phyloP scores from a whole-genome alignment of 345 rosid genomes.

The Durio zibethinus region DNA sequence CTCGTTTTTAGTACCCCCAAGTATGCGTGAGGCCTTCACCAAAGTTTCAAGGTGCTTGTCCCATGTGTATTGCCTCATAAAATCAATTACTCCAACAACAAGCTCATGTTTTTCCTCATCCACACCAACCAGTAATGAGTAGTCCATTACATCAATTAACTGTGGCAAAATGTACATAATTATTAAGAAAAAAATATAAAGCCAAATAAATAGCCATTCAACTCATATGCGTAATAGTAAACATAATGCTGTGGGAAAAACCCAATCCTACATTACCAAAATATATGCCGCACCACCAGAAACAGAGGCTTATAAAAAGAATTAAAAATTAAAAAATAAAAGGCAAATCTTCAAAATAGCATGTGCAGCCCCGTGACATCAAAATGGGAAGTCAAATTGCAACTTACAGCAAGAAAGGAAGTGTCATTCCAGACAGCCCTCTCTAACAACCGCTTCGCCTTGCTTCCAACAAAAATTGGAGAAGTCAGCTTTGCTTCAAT shows the following conservation, averaged over 20 bases:
- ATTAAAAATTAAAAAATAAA: not conserved
- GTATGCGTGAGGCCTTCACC: conserved; percentile 81
- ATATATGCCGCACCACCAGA: not conserved
- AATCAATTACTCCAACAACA: conserved; percentile 87
- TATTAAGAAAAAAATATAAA: conserved; percentile 1
- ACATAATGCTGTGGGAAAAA: not conserved
- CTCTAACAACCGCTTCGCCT: conserved; percentile 82
- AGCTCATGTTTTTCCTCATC: conserved; percentile 80
- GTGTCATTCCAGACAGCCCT: conserved; percentile 99
- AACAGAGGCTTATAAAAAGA: too few species aligned
- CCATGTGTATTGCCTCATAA: conserved; percentile 97
- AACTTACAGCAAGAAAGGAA: conserved; percentile 89
- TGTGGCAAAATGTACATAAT: conserved; percentile 31
- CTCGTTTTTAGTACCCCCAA: conserved; percentile 68
- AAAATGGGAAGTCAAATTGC: not conserved
- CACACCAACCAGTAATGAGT: conserved; percentile 83
- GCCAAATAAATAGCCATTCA: not conserved
- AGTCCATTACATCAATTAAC: conserved; percentile 94
- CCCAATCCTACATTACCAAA: not conserved
- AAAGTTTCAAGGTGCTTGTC: conserved; percentile 97
- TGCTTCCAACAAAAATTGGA: conserved; percentile 92
- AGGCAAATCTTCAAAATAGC: not conserved
- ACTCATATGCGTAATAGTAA: too few species aligned
- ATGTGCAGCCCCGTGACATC: not conserved
- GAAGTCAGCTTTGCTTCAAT: conserved; percentile 96